Base-by-base conservation (phyloP, 352 stramenopile species). In the Heterotrichella gracilis region DNA sequence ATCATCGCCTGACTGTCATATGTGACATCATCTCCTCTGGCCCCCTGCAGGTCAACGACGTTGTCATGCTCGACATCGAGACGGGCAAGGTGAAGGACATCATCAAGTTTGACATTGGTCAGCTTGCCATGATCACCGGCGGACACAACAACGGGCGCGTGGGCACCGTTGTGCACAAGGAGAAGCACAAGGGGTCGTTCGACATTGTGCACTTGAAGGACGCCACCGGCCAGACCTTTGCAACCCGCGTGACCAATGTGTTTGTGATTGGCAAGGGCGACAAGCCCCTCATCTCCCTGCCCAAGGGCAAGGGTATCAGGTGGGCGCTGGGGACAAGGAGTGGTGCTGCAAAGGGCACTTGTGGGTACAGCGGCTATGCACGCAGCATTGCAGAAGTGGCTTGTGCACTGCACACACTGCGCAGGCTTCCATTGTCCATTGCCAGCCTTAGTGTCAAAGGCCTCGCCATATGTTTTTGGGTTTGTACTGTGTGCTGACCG, bases 1-100 rank as follows among this genome's bases (percentile, higher is more conserved):
- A n/a, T n/a, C n/a, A n/a, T n/a, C n/a, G n/a, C n/a, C n/a, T n/a
- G n/a, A n/a, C n/a, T n/a, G n/a, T n/a, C n/a, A n/a, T n/a, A n/a
- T n/a, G n/a, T n/a, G n/a, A n/a, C n/a, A n/a, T n/a, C n/a, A n/a
- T n/a, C n/a, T n/a, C n/a, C n/a, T n/a, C n/a, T n/a, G n/a, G n/a
- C n/a, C n/a, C n/a, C n/a, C n/a, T n/a, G n/a, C n/a, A n/a, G n/a
- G 86, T 95, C 70, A 94, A 96, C 80, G 92, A 99, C 82, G 93
- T 84, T 53, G 84, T 99, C 79, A 97, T 97, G 87, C 85, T 98
- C 69, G 84, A 96, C 77, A 80, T 98, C 69, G 86, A 90, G 75
- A 96, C 89, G 32, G 88, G 88, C 75, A 97, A 97, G 83, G 84
- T 96, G 70, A 83, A 87, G 22, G 87, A 95, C 73, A 88, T 94